Conservation (phyloP, 1,284 basidiomycete species). For the Naganishia albida region DNA sequence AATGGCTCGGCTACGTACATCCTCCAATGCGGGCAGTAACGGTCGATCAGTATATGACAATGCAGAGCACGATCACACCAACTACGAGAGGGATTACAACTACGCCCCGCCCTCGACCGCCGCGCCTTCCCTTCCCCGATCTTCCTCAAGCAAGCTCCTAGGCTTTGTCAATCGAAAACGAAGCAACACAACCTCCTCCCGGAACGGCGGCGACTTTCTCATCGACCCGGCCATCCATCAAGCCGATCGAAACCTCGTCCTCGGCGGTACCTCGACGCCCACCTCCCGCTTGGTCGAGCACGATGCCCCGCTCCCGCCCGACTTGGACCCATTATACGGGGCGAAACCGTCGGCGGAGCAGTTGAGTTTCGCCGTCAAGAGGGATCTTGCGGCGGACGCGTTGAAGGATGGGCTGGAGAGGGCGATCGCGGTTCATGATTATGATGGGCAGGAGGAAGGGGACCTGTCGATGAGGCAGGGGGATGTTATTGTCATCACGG, state of each 20-base stretch:
- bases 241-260: constrained; percentile 11
- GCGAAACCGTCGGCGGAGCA: constrained; percentile 17
- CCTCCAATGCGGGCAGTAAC: constrained; percentile 11
- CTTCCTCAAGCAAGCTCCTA: constrained; percentile 25
- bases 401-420: constrained; percentile 57
- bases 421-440: constrained; percentile 78
- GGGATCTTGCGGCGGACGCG: constrained; percentile 36
- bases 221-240: constrained; percentile 27
- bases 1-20: constrained; percentile 25
- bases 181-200: constrained; percentile 26
- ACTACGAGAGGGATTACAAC: constrained; percentile 4
- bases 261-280: neutral
- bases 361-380: constrained; percentile 27
- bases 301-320: constrained; percentile 12
- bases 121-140: constrained; percentile 3
- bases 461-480: constrained; percentile 84
- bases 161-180: constrained; percentile 28
- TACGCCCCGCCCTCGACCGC: neutral
- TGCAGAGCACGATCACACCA: neutral
- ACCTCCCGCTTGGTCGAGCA: neutral
- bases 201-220: constrained; percentile 25
- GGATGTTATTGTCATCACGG: constrained; percentile 72
- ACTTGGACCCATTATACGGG: constrained; percentile 19
- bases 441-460: constrained; percentile 70
- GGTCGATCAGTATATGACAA: constrained; percentile 4